Percentiles rank a stretch among this genome's conserved stretches.
phyloP scores from a whole-genome alignment of 768 basidiomycete genomes.

The Mrakia frigida region DNA sequence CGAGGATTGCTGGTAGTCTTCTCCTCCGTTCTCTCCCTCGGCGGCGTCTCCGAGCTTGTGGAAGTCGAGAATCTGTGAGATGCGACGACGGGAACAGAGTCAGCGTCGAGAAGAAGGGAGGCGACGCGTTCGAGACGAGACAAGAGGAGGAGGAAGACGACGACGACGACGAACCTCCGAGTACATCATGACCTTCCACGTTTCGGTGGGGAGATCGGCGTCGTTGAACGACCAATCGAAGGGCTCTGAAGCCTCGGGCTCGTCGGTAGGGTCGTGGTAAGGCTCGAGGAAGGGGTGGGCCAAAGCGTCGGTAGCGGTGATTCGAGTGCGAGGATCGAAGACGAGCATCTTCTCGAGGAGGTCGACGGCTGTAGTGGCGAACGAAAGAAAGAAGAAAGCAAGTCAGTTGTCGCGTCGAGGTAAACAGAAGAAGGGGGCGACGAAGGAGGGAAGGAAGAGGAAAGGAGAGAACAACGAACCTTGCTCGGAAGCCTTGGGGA shows the following conservation, averaged over 20 bases:
- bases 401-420: conserved; percentile 45
- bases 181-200: conserved; percentile 91
- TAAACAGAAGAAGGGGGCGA: neutral
- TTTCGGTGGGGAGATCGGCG: conserved; percentile 94
- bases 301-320: conserved; percentile 86
- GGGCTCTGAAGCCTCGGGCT: conserved; percentile 84
- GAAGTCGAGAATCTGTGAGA: conserved; percentile 54
- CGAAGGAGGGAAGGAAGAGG: neutral
- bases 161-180: conserved; percentile 43
- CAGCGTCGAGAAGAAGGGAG: neutral
- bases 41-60: conserved; percentile 16
- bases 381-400: conserved; percentile 42
- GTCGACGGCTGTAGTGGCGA: conserved; percentile 65
- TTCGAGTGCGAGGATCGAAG: conserved; percentile 94
- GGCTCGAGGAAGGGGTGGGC: conserved; percentile 90
- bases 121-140: too few relatives aligned
- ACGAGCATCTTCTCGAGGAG: conserved; percentile 98
- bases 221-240: conserved; percentile 99
- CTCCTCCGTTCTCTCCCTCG: neutral
- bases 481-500: conserved; percentile 56
- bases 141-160: neutral
- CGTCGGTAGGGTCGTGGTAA: conserved; percentile 97
- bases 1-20: neutral
- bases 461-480: neutral
- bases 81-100: too few relatives aligned